Percentiles rank a stretch among this genome's conserved stretches.
phyloP scores from a whole-genome alignment of 192 early-diverging fungal genomes.

The Chytriomyces confervae region DNA sequence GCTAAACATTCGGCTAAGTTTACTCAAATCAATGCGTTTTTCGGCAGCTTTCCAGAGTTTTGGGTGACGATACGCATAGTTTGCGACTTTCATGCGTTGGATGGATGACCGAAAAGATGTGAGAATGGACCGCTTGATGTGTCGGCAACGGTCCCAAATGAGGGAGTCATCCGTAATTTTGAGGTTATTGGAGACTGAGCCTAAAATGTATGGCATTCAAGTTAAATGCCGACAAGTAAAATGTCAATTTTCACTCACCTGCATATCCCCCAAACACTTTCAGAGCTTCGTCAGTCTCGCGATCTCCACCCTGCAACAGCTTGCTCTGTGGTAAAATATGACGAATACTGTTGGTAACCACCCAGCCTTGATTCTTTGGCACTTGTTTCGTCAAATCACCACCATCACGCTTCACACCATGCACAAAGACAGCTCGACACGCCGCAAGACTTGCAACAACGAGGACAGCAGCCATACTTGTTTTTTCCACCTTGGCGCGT shows the following conservation, averaged over 20 bases:
- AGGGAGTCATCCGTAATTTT: constrained; percentile 33
- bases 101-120: constrained; percentile 30
- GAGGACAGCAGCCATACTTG: constrained; percentile 47
- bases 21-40: constrained; percentile 34
- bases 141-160: constrained; percentile 44
- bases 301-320: constrained; percentile 47
- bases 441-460: constrained; percentile 50
- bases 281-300: constrained; percentile 41
- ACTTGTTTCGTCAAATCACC: constrained; percentile 13
- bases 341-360: constrained; percentile 43
- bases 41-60: constrained; percentile 43
- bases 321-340: constrained; percentile 44
- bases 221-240: no score
- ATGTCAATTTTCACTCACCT: background rate
- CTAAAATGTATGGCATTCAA: background rate
- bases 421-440: constrained; percentile 34
- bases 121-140: constrained; percentile 28
- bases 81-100: constrained; percentile 44
- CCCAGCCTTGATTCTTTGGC: constrained; percentile 50
- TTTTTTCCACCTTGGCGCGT: constrained; percentile 39
- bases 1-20: constrained; percentile 33
- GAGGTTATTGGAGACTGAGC: constrained; percentile 41
- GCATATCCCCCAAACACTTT: constrained; percentile 50
- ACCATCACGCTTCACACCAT: constrained; percentile 3
- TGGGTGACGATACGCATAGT: constrained; percentile 44